A percentile compares a stretch with the other conserved stretches of the same genome.
These are phyloP conservation scores for Saposhnikovia divaricata DNA, from an alignment of 129 eudicot species.

Conservation along the genomic window DNA sequence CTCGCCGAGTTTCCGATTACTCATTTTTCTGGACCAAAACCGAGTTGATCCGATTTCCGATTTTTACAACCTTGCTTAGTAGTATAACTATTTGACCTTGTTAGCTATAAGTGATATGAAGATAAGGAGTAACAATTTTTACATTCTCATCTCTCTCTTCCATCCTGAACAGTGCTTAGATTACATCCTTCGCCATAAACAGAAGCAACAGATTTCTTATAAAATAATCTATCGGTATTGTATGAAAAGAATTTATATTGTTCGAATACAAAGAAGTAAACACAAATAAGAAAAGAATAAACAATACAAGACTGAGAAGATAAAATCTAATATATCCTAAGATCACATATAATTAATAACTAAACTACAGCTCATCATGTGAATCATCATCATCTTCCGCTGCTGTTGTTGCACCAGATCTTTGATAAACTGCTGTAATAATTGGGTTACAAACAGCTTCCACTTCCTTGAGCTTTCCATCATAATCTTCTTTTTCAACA, in stretches of 20 bases:
- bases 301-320: not conserved
- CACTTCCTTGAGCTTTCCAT: slow-evolving; percentile 4
- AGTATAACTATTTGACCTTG: too few species aligned
- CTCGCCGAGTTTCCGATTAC: too few species aligned
- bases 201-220: not conserved
- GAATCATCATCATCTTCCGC: not conserved
- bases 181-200: not conserved
- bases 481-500: slow-evolving; percentile 2
- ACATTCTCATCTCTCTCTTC: too few species aligned
- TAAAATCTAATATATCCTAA: not conserved
- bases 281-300: not conserved
- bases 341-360: not conserved
- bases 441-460: slow-evolving; percentile 5
- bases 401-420: slow-evolving; percentile 5
- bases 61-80: too few species aligned
- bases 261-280: too few species aligned
- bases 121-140: too few species aligned
- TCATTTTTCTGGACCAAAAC: too few species aligned
- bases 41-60: too few species aligned
- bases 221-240: not conserved
- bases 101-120: too few species aligned
- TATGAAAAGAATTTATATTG: not conserved
- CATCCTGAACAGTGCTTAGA: too few species aligned
- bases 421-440: not conserved
- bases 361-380: slow-evolving; percentile 5